Base-by-base conservation (phyloP, 345 rosid genomes). In the Eucalyptus cladocalyx region DNA sequence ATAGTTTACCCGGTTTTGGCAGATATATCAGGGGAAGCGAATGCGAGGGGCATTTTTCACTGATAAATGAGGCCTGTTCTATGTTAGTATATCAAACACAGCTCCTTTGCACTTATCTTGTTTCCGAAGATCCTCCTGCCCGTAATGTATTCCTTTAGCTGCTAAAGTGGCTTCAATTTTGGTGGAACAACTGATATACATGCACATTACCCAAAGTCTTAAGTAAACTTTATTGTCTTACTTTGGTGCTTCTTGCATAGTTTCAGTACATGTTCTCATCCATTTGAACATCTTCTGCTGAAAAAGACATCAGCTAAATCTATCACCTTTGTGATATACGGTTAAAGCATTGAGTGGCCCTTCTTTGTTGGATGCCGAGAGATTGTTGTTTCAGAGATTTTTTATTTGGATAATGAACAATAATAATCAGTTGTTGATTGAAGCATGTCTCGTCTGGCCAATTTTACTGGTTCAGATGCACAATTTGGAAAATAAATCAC, bases 51-150 rank as follows among this genome's bases (percentile, higher is more conserved):
- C 99, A 97, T 94, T 98, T 97, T 96, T 89, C 98, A 53, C 86
- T 98, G 95, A 95, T 98, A 89, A 98, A 96, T 54, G 96, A 97
- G 94, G 99, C 99, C 80, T 97, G 98, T 89, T 95, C 99, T 88
- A 97, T 98, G 99, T 98, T 90, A 95, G 98, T 95, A 92, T 91
- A 91, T 91, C 32, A 48, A 45, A 49, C 18, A 89, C 86, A 43
- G 87, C 30, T 62, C 80, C 87, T 83, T 89, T 76, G 28, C 47
- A 76, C 83, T 76, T 47, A 65, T 32, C 60, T 87, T 87, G 28
- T 45, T 67, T 65, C 28, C 3, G 4, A 87, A 47, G n/a, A 47
- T 16, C 40, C 45, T 48, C 23, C 32, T 30, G 88, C 28, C 80
- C 11, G 2, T 87, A 16, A 50, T 43, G 32, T 58, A 15, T 87